A percentile compares a stretch with the other conserved stretches of the same genome.
Conservation (phyloP, 352 stramenopile genomes). For the Plasmopara halstedii region DNA sequence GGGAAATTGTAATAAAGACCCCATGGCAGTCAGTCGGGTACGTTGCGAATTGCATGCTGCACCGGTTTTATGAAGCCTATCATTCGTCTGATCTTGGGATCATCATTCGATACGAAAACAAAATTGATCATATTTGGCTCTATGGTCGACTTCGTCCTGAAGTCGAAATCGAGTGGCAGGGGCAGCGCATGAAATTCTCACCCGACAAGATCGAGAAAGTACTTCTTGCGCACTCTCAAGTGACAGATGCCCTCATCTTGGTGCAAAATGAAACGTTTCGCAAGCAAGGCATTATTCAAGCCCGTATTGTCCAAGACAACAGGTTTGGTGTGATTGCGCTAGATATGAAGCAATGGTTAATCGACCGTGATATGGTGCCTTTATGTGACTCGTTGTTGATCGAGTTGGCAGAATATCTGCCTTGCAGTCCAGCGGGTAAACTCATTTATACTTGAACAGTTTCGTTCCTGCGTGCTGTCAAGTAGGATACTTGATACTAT, state of each 20-base stretch:
- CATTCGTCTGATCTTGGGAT: conserved; percentile 54
- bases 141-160: conserved; percentile 48
- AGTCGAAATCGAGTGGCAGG: conserved; percentile 27
- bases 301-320: conserved; percentile 30
- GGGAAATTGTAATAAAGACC: conserved; percentile 67
- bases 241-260: conserved; percentile 50
- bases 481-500: no score
- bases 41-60: conserved; percentile 39
- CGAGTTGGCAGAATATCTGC: conserved; percentile 53
- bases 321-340: conserved; percentile 12
- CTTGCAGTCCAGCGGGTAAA: conserved; percentile 79
- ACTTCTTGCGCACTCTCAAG: conserved; percentile 26
- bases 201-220: conserved; percentile 37
- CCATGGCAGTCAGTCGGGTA: conserved; percentile 79
- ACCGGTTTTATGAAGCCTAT: conserved; percentile 35
- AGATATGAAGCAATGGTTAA: conserved; percentile 33
- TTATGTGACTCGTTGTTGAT: conserved; percentile 34
- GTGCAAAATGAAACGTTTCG: conserved; percentile 20
- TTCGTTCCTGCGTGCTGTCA: no score
- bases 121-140: conserved; percentile 50
- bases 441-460: conserved; percentile 67
- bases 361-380: conserved; percentile 23
- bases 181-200: conserved; percentile 13
- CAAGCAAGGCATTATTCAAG: conserved; percentile 19
- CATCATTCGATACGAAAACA: conserved; percentile 16